Percentiles rank a stretch among this genome's conserved stretches.
phyloP scores from a whole-genome alignment of 306 rosid species.

The Prunus persica region Prunus_persica_NCBIv2 NC_034013.1:11089501-11090000 shows the following conservation, averaged over 20 bases:
- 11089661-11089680: slow-evolving; percentile 4
- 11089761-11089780: slow-evolving; percentile 12
- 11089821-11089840: slow-evolving; percentile 14
- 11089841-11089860: slow-evolving; percentile 11
- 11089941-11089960: neutral
- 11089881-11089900: neutral
- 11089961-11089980: neutral
- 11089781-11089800: slow-evolving; percentile 24
- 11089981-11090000: neutral
- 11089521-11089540: neutral
- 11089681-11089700: slow-evolving; percentile 18
- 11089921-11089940: neutral
- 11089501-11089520: neutral
- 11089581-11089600: neutral
- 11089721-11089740: slow-evolving; percentile 19
- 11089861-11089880: neutral
- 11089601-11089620: slow-evolving; percentile 17
- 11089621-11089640: slow-evolving; percentile 11
- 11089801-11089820: slow-evolving; percentile 15
- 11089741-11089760: slow-evolving; percentile 20
- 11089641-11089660: slow-evolving; percentile 15
- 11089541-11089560: neutral
- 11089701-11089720: slow-evolving; percentile 27
- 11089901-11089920: neutral
- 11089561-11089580: neutral